Evolutionary conservation across 2,329 filamentous ascomycete species (phyloP), one percentile per base, ranked within the genome.

Genomic region (Remersonia thermophila): DNA sequence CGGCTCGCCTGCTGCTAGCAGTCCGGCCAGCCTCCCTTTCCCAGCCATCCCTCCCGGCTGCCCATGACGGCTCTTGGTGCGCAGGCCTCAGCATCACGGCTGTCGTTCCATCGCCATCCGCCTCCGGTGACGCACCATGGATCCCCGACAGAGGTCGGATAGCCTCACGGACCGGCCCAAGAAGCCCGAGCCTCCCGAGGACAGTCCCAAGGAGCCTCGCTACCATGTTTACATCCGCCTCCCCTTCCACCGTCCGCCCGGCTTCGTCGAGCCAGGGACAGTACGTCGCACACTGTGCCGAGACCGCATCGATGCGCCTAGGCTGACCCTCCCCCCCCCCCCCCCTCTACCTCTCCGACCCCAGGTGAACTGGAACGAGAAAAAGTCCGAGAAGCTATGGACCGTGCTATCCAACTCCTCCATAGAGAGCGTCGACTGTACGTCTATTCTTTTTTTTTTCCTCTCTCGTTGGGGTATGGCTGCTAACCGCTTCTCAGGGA

Each of bases 341-440:
- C 27, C 13, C 28, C 36, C 40, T 23, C 52, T 57, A 42, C 50
- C 49, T 35, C 35, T 13, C 33, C 12, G 15, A 33, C 14, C 14
- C 32, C 39, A 93, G 85, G 78, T 91, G 37, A 76, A 85, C 57
- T 98, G 91, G 91, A 79, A 87, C 58, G 71, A 80, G 1, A 66
- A 71, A 15, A 96, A 95, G 57, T 91, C 96, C 53, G 81, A 84
- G 41, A 77, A 77, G 8, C 61, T 98, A 12, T 98, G 91, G 91
- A 83, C 83, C 56, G 76, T 94, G 35, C 72, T 96, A 5, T 93
- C 86, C 0, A 79, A 79, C 42, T 77, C 80, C 23, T 77, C 83
- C 2, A 84, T 85, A 54, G 82, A 77, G 39, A 82, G 93, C 52
- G 77, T 95, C 52, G 77, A 96, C 55, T 98, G 89, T 93, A 65